A percentile compares a stretch with the other conserved stretches of the same genome.
Conservation (phyloP, 2,329 filamentous ascomycete species). For the Fusarium sp. region DNA sequence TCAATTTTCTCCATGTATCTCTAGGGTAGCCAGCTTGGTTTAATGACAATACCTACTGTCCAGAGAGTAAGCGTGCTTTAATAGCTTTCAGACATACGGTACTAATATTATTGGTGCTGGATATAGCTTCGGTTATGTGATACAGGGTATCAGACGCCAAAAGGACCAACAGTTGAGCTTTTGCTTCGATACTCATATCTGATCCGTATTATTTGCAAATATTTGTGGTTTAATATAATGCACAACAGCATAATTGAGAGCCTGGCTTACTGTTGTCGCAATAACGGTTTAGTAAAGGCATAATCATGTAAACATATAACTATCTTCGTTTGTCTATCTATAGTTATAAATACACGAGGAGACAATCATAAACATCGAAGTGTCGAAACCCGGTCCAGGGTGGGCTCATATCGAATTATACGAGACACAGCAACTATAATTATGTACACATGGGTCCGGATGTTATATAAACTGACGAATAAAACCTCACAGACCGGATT, state of each 20-base stretch:
- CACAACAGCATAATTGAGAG: no score
- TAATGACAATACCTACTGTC: no score
- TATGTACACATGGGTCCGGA: not conserved
- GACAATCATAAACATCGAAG: not conserved
- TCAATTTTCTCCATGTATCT: not conserved
- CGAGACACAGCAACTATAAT: not conserved
- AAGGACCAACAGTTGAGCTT: no score
- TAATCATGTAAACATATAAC: no score
- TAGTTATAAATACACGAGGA: not conserved
- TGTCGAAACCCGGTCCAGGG: not conserved
- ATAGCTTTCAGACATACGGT: not conserved
- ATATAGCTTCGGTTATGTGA: not conserved
- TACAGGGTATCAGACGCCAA: no score
- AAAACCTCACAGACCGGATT: not conserved
- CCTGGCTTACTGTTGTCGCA: no score
- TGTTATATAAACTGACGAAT: not conserved
- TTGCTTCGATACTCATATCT: no score
- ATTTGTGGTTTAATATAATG: no score
- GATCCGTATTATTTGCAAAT: no score
- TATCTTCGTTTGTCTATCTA: no score
- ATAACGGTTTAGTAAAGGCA: no score
- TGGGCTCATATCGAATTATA: not conserved
- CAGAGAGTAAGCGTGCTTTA: not conserved
- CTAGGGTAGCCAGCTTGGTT: conserved; percentile 20
- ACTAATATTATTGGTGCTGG: no score